Conservation (phyloP, 177 flowering plant species). For the Telopea speciosissima region DNA sequence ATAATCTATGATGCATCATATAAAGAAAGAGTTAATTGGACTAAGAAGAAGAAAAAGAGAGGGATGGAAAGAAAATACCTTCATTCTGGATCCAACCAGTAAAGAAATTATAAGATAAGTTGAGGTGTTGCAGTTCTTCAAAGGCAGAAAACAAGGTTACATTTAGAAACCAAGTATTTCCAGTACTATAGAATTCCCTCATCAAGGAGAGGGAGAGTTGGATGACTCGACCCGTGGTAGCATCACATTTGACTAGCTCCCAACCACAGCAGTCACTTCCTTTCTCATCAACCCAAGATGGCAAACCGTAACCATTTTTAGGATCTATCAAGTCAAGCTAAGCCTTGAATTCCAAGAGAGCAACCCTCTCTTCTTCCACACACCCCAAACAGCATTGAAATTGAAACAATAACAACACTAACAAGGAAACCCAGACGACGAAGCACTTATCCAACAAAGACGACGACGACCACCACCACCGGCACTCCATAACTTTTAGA, state of each 20-base stretch:
- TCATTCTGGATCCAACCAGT: no score
- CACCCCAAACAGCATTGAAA: background rate
- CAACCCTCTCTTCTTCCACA: background rate
- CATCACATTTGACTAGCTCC: background rate
- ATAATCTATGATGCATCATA: no score
- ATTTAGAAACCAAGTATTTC: background rate
- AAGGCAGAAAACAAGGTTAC: background rate
- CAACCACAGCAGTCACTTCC: background rate
- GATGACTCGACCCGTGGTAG: background rate
- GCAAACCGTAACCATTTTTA: background rate
- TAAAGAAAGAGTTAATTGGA: no score
- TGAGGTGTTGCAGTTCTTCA: no score
- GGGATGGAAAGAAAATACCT: no score
- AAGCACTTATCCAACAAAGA: no score
- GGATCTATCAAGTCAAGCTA: background rate
- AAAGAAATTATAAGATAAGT: no score
- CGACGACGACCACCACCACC: no score
- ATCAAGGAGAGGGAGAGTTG: background rate
- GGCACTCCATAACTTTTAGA: no score
- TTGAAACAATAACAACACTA: no score
- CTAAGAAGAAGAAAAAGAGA: no score
- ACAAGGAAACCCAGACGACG: no score
- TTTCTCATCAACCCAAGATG: background rate
- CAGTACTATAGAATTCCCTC: background rate
- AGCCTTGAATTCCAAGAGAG: background rate